These are phyloP conservation scores for Leishmania major DNA, from an alignment of 208 protist species.

Conservation along the genomic window DNA sequence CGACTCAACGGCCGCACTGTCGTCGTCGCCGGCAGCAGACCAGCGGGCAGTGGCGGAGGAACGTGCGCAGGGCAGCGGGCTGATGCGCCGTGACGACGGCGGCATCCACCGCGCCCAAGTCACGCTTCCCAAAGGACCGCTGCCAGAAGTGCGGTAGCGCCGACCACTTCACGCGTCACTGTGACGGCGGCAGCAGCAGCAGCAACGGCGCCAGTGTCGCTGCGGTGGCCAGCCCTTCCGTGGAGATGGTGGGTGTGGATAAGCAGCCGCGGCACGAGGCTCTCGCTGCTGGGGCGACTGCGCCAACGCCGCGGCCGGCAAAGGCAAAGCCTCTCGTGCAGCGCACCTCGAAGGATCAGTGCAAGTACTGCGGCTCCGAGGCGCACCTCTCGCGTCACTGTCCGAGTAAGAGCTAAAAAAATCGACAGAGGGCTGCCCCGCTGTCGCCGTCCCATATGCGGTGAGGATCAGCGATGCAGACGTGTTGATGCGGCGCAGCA, in stretches of 20 bases:
- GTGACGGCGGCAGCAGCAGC: constrained; percentile 24
- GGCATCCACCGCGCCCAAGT: background rate
- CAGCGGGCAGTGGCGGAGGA: background rate
- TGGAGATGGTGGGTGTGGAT: background rate
- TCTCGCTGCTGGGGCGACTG: background rate
- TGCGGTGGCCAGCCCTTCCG: background rate
- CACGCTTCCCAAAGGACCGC: constrained; percentile 39
- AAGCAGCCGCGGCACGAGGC: background rate
- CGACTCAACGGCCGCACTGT: background rate
- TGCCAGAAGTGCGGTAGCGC: constrained; percentile 52
- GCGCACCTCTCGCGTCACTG: constrained; percentile 80
- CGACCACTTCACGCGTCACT: constrained; percentile 53
- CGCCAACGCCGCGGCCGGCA: background rate
- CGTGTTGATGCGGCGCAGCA: background rate
- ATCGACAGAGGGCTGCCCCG: background rate
- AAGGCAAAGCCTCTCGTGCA: constrained; percentile 12
- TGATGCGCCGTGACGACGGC: background rate
- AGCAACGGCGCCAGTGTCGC: background rate
- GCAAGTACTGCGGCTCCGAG: constrained; percentile 75
- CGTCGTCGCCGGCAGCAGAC: background rate
- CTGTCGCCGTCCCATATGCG: background rate
- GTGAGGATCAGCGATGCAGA: background rate
- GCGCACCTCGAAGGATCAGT: constrained; percentile 77
- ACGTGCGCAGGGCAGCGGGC: background rate
- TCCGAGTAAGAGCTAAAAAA: constrained; percentile 45